Evolutionary conservation across 2,329 filamentous ascomycete species (phyloP), one percentile per base, ranked within the genome.

Genomic region (Salinomyces thailandicus): DNA sequence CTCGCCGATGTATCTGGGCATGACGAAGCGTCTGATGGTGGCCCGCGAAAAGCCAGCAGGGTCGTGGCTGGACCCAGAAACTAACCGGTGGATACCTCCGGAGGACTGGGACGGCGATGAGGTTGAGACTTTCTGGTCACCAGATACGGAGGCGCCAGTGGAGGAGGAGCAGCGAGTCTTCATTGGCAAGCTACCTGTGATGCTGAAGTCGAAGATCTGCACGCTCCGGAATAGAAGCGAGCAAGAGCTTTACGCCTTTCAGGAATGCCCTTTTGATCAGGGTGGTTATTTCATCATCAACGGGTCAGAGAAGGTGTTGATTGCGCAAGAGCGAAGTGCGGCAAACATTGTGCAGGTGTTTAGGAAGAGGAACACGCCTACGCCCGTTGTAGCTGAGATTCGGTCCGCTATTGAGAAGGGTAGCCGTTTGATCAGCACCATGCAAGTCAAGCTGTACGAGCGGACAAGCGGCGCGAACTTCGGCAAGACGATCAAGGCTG

Each of bases 201-300:
- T 98, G 91, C 73, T 98, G 52, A 94, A 95, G 66, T 95, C 87
- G 18, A 85, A 89, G 62, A 91, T 93, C 51, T 98, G 91, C 62
- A 85, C 93, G 47, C 64, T 98, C 49, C 82, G 82, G 49, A 79
- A 81, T 48, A 76, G 93, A 56, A 75, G 77, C 33, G 89, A 96
- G 47, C 80, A 91, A 36, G 81, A 84, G 33, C 71, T 98, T 2
- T 96, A 93, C 59, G 72, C 83, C 31, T 79, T 93, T 61, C 94
- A 94, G 57, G 91, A 98, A 63, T 98, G 91, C 50, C 91, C 91
- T 1, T 98, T 95, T 61, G 91, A 98, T 55, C 91, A 95, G 57
- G 91, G 91, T 49, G 91, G 91, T 48, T 98, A 98, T 63, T 98
- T 98, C 57, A 85, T 98, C 53, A 98, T 98, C 71, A 98, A 98